A percentile compares a stretch with the other conserved stretches of the same genome.
Conservation (phyloP, 2,329 filamentous ascomycete species). For the Aspergillus spinulosporus region DNA sequence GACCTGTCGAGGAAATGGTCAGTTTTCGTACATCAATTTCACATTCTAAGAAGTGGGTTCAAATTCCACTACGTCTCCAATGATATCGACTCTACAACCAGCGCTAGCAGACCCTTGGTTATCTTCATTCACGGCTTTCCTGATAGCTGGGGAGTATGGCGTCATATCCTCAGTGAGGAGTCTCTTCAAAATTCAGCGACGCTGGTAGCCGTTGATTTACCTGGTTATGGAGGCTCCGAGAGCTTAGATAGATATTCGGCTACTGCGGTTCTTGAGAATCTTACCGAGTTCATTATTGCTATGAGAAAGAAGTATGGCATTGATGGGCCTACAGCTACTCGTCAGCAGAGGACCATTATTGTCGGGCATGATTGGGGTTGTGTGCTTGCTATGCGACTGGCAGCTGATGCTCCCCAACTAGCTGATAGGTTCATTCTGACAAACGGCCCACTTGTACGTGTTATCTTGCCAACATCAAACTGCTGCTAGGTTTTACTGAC, state of each 20-base stretch:
- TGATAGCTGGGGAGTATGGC: slow-evolving; percentile 59
- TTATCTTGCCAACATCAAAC: slow-evolving; percentile 1
- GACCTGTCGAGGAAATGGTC: slow-evolving; percentile 51
- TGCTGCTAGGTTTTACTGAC: not conserved
- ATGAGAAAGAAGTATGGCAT: slow-evolving; percentile 51
- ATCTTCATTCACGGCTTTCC: slow-evolving; percentile 62
- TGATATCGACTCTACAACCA: slow-evolving; percentile 24
- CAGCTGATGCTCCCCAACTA: slow-evolving; percentile 58
- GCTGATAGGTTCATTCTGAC: slow-evolving; percentile 58
- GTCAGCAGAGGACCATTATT: slow-evolving; percentile 49
- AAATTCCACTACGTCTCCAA: slow-evolving; percentile 58
- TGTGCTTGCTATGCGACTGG: slow-evolving; percentile 54
- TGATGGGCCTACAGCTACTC: slow-evolving; percentile 29
- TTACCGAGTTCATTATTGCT: slow-evolving; percentile 55
- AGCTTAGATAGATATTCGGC: slow-evolving; percentile 52
- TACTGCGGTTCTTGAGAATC: slow-evolving; percentile 53
- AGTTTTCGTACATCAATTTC: slow-evolving; percentile 54
- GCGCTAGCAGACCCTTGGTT: slow-evolving; percentile 42
- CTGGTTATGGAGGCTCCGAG: slow-evolving; percentile 61
- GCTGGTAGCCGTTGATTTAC: slow-evolving; percentile 58
- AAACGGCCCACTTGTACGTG: slow-evolving; percentile 55
- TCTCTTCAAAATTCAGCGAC: slow-evolving; percentile 42
- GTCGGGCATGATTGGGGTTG: slow-evolving; percentile 59
- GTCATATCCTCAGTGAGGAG: slow-evolving; percentile 47
- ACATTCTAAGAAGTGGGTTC: slow-evolving; percentile 50